phyloP scores from a whole-genome alignment of 2,329 filamentous ascomycete species.

The Fusarium veterinarium region DNA sequence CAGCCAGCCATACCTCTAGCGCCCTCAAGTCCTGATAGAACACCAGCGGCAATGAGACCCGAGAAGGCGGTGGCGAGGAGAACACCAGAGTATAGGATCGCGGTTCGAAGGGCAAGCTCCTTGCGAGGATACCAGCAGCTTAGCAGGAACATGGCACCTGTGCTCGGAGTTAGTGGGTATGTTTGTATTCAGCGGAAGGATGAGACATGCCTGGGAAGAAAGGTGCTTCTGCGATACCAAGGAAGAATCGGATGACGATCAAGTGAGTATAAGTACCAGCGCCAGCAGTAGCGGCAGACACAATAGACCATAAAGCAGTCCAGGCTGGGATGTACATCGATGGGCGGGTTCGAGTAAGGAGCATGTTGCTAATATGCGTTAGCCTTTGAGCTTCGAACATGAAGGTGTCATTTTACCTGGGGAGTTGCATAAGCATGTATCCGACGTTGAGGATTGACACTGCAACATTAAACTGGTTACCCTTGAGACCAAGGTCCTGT shows the following conservation, averaged over 20 bases:
- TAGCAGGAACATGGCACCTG: not conserved
- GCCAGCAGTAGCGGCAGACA: conserved; percentile 38
- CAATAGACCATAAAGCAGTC: conserved; percentile 36
- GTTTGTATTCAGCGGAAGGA: not conserved
- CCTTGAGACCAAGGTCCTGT: conserved; percentile 40
- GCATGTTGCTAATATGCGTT: conserved; percentile 8
- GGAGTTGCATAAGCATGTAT: conserved; percentile 28
- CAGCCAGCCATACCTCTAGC: conserved; percentile 50
- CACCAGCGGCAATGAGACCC: conserved; percentile 41
- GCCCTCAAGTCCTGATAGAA: conserved; percentile 34
- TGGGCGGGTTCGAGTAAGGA: conserved; percentile 28
- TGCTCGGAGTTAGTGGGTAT: not conserved
- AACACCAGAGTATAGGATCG: conserved; percentile 41
- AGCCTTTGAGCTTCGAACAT: accelerated
- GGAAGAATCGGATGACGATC: conserved; percentile 32
- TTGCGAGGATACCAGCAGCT: conserved; percentile 42
- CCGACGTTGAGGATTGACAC: conserved; percentile 44
- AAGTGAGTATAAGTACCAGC: conserved; percentile 17
- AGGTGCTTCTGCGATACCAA: conserved; percentile 42
- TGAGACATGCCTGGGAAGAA: conserved; percentile 26
- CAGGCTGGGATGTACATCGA: conserved; percentile 33
- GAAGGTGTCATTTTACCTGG: not conserved
- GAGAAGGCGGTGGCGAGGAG: conserved; percentile 39
- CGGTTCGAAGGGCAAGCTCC: conserved; percentile 42
- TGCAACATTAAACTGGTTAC: conserved; percentile 42